Evolutionary conservation across 192 early-diverging fungal species (phyloP), one percentile per base, ranked within the genome.

Genomic region (Entophlyctis helioformis): DNA sequence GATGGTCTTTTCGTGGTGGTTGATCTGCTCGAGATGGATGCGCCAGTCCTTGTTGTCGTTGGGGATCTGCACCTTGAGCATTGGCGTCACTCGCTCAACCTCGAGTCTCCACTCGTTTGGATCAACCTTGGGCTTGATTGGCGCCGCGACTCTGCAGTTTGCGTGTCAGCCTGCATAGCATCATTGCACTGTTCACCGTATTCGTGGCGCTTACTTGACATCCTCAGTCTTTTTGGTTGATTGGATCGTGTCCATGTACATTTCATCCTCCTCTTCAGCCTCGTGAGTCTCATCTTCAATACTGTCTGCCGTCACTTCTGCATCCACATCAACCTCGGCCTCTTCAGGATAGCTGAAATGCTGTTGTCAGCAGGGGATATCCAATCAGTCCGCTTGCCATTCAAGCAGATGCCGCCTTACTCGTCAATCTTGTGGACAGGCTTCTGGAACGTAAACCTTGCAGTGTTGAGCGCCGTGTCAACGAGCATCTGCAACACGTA

Each of bases 1-100:
- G 44, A 76, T 76, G 19, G 59, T 56, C 67, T 74, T 12, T 29
- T 72, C 48, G 44, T 75, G 61, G 39, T 53, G 46, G 11, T 52
- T 36, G 60, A 77, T 74, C 33, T 69, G 65, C 42, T 74, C 67
- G n/a, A 77, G 26, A 52, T 77, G 74, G 21, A 72, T 60, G 28
- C 74, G 41, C 74, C 74, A 77, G 44, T 77, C 73, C 44, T 77
- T 77, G 52, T 76, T 72, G 47, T 77, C 70, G 45, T 77, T 69
- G 0, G 67, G 51, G 9, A 77, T 68, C 32, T 69, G 64, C 1
- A 77, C 59, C 20, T 63, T 63, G 12, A 77, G 51, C 28, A 69
- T 29, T 0, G 74, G 71, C 19, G 67, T 64, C 4, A 76, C 69
- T 16, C 74, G 49, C 35, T 77, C 74, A n/a, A 77, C 73, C 59